These are phyloP conservation scores for Pascua sp. DNA, from an alignment of 1,284 basidiomycete species.

Conservation along the genomic window DNA sequence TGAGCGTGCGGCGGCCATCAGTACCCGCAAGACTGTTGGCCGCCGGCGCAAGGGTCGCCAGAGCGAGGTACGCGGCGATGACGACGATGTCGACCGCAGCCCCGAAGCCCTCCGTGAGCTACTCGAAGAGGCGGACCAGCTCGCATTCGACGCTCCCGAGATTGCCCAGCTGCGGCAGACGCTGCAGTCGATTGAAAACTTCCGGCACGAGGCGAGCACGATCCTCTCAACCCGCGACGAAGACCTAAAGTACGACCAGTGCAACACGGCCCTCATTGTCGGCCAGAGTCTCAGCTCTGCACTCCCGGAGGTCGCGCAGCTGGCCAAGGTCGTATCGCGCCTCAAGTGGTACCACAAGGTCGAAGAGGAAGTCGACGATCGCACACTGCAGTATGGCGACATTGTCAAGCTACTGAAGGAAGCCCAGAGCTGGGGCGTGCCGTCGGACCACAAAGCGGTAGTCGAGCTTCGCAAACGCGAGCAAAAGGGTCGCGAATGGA, in stretches of 20 bases:
- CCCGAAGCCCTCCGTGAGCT: slow-evolving; percentile 30
- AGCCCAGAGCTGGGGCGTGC: slow-evolving; percentile 33
- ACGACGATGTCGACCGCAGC: slow-evolving; percentile 32
- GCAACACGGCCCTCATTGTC: slow-evolving; percentile 34
- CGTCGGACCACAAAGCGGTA: slow-evolving; percentile 28
- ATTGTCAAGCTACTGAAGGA: slow-evolving; percentile 35
- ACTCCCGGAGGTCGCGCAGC: slow-evolving; percentile 35
- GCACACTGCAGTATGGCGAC: slow-evolving; percentile 37
- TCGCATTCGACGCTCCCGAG: slow-evolving; percentile 48
- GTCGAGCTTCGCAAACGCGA: slow-evolving; percentile 30
- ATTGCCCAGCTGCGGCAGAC: slow-evolving; percentile 39
- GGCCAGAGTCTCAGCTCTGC: slow-evolving; percentile 45
- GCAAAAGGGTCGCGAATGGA: slow-evolving; percentile 27
- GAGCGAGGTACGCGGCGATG: slow-evolving; percentile 21
- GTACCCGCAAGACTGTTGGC: slow-evolving; percentile 36
- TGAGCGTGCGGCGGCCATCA: slow-evolving; percentile 34
- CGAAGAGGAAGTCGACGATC: slow-evolving; percentile 44
- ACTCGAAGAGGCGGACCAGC: slow-evolving; percentile 32
- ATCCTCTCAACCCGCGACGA: slow-evolving; percentile 32
- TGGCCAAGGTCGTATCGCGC: slow-evolving; percentile 38
- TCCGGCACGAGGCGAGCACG: slow-evolving; percentile 33
- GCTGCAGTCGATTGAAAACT: slow-evolving; percentile 30
- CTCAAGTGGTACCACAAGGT: slow-evolving; percentile 42
- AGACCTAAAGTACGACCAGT: slow-evolving; percentile 34
- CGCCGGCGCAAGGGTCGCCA: slow-evolving; percentile 30